Conservation (phyloP, 805 yeast species). For the Wickerhamiella galacta region DNA sequence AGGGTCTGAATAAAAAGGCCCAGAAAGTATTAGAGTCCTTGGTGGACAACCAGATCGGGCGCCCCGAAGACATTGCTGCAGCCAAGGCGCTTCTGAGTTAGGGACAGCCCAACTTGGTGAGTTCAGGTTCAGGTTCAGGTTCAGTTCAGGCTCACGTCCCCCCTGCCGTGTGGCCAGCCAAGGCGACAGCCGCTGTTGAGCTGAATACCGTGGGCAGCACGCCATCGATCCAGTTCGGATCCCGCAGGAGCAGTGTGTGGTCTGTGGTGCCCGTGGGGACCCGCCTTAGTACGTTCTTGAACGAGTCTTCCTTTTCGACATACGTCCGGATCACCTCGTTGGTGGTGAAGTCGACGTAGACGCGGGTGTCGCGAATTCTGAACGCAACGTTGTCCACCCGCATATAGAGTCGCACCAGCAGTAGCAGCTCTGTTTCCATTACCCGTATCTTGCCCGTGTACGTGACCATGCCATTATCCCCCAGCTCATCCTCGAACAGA, state of each 20-base stretch:
- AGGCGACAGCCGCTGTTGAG: background rate
- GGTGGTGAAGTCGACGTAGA: conserved; percentile 60
- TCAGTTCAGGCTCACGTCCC: too few species aligned
- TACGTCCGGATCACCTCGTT: conserved; percentile 57
- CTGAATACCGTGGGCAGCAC: conserved; percentile 5
- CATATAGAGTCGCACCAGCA: conserved; percentile 62
- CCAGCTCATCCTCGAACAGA: conserved; percentile 85
- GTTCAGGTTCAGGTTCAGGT: background rate
- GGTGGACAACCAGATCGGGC: conserved; percentile 18
- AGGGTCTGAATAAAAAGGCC: conserved; percentile 25
- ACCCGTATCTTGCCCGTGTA: conserved; percentile 69
- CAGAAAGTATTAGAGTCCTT: conserved; percentile 24
- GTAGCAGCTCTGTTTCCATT: conserved; percentile 62
- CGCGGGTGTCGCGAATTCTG: conserved; percentile 68
- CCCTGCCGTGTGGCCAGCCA: background rate
- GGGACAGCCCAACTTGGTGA: background rate
- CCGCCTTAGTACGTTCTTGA: conserved; percentile 28
- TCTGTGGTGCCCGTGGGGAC: conserved; percentile 39
- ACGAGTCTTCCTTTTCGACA: conserved; percentile 47
- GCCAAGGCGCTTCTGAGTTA: conserved; percentile 21
- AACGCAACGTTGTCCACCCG: conserved; percentile 83
- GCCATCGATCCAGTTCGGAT: conserved; percentile 59
- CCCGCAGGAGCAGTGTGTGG: conserved; percentile 56
- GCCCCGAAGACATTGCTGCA: conserved; percentile 24
- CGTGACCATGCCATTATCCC: conserved; percentile 84